phyloP scores from a whole-genome alignment of 257 asterid species.

The Paulownia fortunei region DNA sequence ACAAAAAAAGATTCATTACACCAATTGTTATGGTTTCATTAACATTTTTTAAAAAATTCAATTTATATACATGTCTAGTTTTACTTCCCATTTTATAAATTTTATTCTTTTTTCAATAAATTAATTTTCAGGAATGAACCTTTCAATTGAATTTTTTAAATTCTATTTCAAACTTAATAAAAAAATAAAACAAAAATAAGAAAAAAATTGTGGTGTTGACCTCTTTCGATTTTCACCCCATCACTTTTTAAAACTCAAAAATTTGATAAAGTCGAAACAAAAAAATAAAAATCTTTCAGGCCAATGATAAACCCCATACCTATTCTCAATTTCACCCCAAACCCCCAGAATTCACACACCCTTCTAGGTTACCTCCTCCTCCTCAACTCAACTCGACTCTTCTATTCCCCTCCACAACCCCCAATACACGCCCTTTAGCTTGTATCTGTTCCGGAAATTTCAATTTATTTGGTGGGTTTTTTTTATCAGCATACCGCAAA shows the following conservation, averaged over 20 bases:
- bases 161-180: too few relatives aligned
- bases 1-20: too few relatives aligned
- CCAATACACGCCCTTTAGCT: neutral
- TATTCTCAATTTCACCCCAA: neutral
- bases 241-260: neutral
- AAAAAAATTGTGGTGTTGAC: too few relatives aligned
- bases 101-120: too few relatives aligned
- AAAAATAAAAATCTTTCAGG: neutral
- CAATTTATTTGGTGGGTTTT: neutral
- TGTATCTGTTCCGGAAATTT: neutral
- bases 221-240: neutral
- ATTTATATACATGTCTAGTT: too few relatives aligned
- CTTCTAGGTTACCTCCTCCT: slow-evolving; percentile 35
- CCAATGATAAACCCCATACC: slow-evolving; percentile 10
- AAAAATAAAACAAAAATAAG: too few relatives aligned
- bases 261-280: neutral
- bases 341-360: neutral
- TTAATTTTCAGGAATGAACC: too few relatives aligned
- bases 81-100: too few relatives aligned
- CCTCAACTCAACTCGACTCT: neutral
- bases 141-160: too few relatives aligned
- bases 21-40: too few relatives aligned
- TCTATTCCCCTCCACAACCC: neutral
- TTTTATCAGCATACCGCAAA: slow-evolving; percentile 1
- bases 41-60: too few relatives aligned